Evolutionary conservation across 495 filamentous ascomycete species (phyloP).

Genomic region (Cenococcum geophilum): DNA sequence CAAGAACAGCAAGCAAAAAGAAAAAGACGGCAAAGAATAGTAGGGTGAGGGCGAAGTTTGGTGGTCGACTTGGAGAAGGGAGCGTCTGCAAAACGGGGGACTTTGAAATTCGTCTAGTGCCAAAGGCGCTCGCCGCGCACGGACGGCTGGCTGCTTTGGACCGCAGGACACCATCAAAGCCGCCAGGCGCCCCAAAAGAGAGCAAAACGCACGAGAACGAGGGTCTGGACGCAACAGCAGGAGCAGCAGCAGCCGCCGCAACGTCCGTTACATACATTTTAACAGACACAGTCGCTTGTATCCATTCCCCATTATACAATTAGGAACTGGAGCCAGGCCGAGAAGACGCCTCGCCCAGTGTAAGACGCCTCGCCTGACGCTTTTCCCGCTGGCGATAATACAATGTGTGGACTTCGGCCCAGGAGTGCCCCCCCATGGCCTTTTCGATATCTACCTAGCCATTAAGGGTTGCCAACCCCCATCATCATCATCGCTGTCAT

Average conservation of each 20-base stretch:
- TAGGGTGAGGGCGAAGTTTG: slow-evolving; percentile 10
- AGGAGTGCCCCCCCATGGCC: neutral
- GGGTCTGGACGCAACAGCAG: neutral
- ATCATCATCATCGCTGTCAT: slow-evolving; percentile 6
- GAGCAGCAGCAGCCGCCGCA: no score
- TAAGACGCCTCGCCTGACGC: neutral
- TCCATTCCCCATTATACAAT: no score
- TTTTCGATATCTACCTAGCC: neutral
- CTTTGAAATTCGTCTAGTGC: neutral
- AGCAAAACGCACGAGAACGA: no score
- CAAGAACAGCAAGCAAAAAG: slow-evolving; percentile 18
- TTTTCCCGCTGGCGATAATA: neutral
- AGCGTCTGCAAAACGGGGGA: neutral
- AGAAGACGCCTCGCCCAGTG: neutral
- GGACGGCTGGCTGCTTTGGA: neutral
- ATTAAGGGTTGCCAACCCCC: neutral
- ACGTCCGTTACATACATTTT: no score
- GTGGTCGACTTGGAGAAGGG: slow-evolving; percentile 5
- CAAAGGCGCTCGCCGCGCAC: neutral
- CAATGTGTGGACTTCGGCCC: neutral
- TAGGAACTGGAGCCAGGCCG: no score
- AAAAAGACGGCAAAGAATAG: slow-evolving; percentile 21
- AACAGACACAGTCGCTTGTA: no score
- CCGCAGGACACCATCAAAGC: no score
- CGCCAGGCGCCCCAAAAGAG: no score